Evolutionary conservation across 352 stramenopile genomes (phyloP).

Genomic region (Globisporangium mamillatum): DNA sequence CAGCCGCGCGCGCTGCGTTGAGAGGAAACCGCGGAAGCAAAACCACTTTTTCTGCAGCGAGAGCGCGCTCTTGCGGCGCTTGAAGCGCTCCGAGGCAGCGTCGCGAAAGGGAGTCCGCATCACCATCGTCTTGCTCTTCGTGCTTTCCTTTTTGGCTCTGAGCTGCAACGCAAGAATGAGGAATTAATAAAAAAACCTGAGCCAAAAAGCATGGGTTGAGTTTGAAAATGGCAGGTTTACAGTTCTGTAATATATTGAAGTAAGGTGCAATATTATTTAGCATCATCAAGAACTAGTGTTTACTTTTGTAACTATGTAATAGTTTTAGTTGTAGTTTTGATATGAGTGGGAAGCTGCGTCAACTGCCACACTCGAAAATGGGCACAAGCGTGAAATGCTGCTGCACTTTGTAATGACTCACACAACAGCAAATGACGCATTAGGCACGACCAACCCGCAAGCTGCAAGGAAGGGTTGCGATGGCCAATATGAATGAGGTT

Average conservation of each 20-base stretch:
- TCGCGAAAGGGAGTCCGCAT: background rate
- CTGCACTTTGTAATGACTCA: background rate
- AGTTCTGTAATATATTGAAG: background rate
- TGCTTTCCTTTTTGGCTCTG: background rate
- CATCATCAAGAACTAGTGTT: background rate
- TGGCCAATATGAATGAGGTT: too few species aligned
- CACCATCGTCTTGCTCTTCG: background rate
- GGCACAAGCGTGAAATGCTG: background rate
- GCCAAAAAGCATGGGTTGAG: background rate
- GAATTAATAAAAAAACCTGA: background rate
- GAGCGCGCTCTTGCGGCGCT: constrained; percentile 18
- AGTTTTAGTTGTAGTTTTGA: background rate
- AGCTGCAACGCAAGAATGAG: background rate
- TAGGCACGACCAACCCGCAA: background rate
- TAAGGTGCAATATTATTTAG: background rate
- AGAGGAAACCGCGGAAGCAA: constrained; percentile 29
- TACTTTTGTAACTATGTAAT: background rate
- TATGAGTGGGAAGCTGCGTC: background rate
- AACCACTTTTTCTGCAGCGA: constrained; percentile 30
- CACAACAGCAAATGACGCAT: background rate
- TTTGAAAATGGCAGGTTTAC: background rate
- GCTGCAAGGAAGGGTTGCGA: background rate
- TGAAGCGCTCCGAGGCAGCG: constrained; percentile 2
- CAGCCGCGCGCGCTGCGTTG: constrained; percentile 18
- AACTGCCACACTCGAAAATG: background rate